Percentiles rank a stretch among this genome's conserved stretches.
Conservation (phyloP, 148 eudicot species). For the Salicornia ramosissima region DNA sequence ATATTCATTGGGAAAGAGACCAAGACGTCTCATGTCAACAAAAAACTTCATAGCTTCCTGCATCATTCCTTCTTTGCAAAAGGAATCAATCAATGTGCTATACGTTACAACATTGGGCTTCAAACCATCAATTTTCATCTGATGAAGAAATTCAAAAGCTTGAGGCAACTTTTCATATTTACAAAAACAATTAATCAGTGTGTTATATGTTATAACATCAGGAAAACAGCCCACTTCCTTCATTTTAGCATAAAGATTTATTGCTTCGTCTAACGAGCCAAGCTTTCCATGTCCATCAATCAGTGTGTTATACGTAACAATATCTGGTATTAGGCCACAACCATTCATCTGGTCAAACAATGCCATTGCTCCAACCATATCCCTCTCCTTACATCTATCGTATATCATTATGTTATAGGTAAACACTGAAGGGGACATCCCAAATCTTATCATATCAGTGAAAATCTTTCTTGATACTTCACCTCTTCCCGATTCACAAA, state of each 20-base stretch:
- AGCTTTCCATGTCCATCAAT: conserved; percentile 83
- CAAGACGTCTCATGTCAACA: conserved; percentile 79
- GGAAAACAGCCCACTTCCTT: conserved; percentile 55
- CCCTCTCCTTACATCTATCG: conserved; percentile 68
- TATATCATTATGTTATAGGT: conserved; percentile 85
- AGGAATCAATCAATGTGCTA: conserved; percentile 91
- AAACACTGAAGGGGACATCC: conserved; percentile 62
- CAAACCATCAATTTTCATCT: conserved; percentile 63
- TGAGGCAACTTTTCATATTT: conserved; percentile 56
- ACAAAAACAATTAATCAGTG: conserved; percentile 78
- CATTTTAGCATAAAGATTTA: conserved; percentile 59
- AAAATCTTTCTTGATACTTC: conserved; percentile 44
- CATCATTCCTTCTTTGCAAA: conserved; percentile 90
- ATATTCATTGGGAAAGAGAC: conserved; percentile 78
- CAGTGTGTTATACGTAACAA: conserved; percentile 83
- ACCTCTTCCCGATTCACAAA: conserved; percentile 45
- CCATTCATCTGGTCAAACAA: conserved; percentile 62
- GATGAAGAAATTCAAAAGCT: conserved; percentile 63
- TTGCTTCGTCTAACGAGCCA: conserved; percentile 54
- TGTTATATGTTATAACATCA: conserved; percentile 81
- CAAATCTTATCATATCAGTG: conserved; percentile 58
- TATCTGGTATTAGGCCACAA: conserved; percentile 58
- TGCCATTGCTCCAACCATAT: conserved; percentile 46
- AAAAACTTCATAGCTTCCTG: conserved; percentile 75
- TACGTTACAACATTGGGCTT: conserved; percentile 87